These are phyloP conservation scores for Panellus pusillus DNA, from an alignment of 768 basidiomycete genomes.

Conservation along the genomic window DNA sequence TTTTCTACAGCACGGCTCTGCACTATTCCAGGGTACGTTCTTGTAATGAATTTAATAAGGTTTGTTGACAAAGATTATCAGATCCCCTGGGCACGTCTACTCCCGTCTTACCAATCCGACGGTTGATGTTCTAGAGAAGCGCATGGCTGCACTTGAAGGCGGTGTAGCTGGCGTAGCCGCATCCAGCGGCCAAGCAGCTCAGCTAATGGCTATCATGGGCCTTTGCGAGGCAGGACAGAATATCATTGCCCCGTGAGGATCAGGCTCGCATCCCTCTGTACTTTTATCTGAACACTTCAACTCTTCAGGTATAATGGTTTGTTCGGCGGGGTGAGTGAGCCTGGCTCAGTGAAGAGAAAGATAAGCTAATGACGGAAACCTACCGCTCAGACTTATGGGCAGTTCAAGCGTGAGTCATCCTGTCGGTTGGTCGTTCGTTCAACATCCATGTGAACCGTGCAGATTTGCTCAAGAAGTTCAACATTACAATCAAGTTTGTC, in stretches of 20 bases:
- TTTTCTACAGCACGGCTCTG: constrained; percentile 11
- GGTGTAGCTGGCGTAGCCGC: constrained; percentile 8
- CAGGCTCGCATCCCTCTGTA: not conserved
- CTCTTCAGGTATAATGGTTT: constrained; percentile 10
- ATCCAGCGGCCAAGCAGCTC: constrained; percentile 14
- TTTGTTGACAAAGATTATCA: not conserved
- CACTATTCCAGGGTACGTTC: constrained; percentile 6
- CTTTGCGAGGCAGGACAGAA: constrained; percentile 12
- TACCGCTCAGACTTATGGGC: constrained; percentile 3
- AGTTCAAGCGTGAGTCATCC: constrained; percentile 10
- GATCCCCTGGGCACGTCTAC: constrained; percentile 8
- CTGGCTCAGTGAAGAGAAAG: not conserved
- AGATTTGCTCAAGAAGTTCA: constrained; percentile 14
- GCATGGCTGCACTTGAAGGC: constrained; percentile 16
- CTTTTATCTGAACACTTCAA: not conserved
- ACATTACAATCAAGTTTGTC: constrained; percentile 15
- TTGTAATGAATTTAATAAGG: not conserved
- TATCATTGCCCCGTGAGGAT: constrained; percentile 7
- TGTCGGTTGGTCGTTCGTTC: not conserved
- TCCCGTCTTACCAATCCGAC: constrained; percentile 12
- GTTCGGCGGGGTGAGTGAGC: constrained; percentile 8
- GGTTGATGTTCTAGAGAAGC: constrained; percentile 11
- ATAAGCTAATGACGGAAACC: not conserved
- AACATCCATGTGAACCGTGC: not conserved
- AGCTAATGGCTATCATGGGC: constrained; percentile 6